Base-by-base conservation (phyloP, 495 filamentous ascomycete genomes). In the Clohesyomyces aquaticus region DNA sequence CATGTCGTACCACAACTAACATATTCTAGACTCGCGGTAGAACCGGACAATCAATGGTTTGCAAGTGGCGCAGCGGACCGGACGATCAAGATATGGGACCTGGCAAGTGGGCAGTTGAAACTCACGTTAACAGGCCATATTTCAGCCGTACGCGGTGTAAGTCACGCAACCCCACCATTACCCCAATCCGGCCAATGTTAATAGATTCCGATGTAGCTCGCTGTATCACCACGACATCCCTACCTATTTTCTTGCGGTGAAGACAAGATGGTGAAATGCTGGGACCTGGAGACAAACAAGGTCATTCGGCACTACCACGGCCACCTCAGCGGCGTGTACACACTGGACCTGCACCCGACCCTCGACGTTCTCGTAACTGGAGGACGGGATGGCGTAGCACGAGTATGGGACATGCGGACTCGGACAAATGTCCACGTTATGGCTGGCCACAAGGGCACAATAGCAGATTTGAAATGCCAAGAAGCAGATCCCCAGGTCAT, bases 201-300 rank as follows among this genome's bases (percentile, higher is more conserved):
- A 52, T 38, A 6, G 6, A 38, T 38, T 6, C 32, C 6, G 32
- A 38, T 14, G 14, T 38, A 38, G 6, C 80, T 99, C 50, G 95
- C 93, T 0, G 90, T 99, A 6, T 96, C 91, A 2, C 90, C 92
- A 16, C 81, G 95, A 52, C 95, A 99, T 75, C 95, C 95, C 1
- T 99, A 99, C 73, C 83, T 99, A 32, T 99, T 98, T 76, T 96
- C 91, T 14, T 98, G 95, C 69, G 95, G 90, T 53, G 95, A 99
- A 76, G 95, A 99, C 75, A 99, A 99, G 82, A 97, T 96, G 91
- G 95, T 99, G 35, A 98, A 98, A 77, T 98, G 95, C 79, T 99
- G 95, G 95, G 95, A 99, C 79, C 76, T 99, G 68, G 95, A 99
- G 73, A 94, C 91, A 8, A 99, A 99, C 75, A 96, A 96, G 76